Evolutionary conservation across 108 stramenopile genomes (phyloP).

Genomic region (Aurantiochytrium sp.): DNA sequence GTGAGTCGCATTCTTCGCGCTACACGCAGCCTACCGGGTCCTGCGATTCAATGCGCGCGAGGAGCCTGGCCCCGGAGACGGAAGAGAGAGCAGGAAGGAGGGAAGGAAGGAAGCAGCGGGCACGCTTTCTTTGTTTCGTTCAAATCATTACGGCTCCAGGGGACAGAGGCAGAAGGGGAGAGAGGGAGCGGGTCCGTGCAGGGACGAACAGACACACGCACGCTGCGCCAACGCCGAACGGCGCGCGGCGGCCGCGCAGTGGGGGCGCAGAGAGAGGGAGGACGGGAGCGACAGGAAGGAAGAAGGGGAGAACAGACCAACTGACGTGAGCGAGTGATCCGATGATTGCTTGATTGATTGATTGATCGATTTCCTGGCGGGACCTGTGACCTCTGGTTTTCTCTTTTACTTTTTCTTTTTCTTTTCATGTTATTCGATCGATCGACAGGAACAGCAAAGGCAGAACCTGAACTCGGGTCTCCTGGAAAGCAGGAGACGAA

Average conservation of each 20-base stretch:
- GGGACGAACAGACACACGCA: too few relatives aligned
- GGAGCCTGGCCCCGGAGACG: not conserved
- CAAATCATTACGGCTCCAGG: not conserved
- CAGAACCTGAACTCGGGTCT: too few relatives aligned
- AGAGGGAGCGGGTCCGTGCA: too few relatives aligned
- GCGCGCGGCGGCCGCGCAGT: too few relatives aligned
- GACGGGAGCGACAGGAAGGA: too few relatives aligned
- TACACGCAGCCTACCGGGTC: not conserved
- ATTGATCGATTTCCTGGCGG: not conserved
- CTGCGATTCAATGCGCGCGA: not conserved
- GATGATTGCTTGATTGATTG: not conserved
- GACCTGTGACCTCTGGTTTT: too few relatives aligned
- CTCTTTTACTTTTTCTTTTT: not conserved
- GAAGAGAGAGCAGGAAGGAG: not conserved
- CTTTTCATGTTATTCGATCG: not conserved
- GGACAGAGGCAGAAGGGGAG: too few relatives aligned
- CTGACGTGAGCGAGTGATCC: not conserved
- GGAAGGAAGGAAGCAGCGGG: not conserved
- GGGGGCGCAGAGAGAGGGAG: too few relatives aligned
- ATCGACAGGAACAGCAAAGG: not conserved
- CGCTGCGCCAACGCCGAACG: too few relatives aligned
- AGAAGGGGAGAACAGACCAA: too few relatives aligned
- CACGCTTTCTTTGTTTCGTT: not conserved
- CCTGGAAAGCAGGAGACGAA: not conserved
- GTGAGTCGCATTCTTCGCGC: not conserved